Base-by-base conservation (phyloP, 2,329 filamentous ascomycete species). In the Phialophora chinensis region DNA sequence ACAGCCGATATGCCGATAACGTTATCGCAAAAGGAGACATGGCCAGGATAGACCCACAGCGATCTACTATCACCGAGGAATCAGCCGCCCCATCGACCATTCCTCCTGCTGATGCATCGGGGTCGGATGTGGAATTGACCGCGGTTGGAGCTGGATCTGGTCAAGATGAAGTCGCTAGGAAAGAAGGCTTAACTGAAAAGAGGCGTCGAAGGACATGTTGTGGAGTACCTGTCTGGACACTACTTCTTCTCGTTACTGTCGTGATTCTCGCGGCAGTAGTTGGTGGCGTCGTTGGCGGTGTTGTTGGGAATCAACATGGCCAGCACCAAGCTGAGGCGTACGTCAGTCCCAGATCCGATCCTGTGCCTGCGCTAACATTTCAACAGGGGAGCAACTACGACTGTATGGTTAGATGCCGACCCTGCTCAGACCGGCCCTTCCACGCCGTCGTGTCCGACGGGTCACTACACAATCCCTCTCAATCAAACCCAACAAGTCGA, bases 1-100 rank as follows among this genome's bases (percentile, higher is more conserved):
- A 98, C 75, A 91, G 92, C 14, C 86, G 92, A 76, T 97, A 96
- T 77, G 92, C 93, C 2, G 91, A 96, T 60, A 90, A 92, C 64
- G 82, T 89, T 79, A 78, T 85, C 75, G 75, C 86, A 77, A 82
- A 92, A 86, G 73, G 77, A 67, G 68, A 73, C 55, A 71, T 73
- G 70, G 70, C 66, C 11, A 56, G 60, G 27, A 70, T 73, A 57
- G 67, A 70, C 23, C 53, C 57, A 0, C 53, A 63, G 29, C 53
- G 55, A 17, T 55, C 59, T 7, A 62, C 11, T n/a, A 54, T 52
- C 20, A 58, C 23, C 29, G 59, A 67, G 38, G 54, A 64, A 20
- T 66, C 68, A 23, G 60, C 66, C 11, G 44, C 58, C 8, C 49
- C 50, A 5, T 29, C 66, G 7, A 38, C 65, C 17, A 23, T 42